These are phyloP conservation scores for Fragilaria crotonensis DNA, from an alignment of 108 stramenopile species.

Conservation along the genomic window DNA sequence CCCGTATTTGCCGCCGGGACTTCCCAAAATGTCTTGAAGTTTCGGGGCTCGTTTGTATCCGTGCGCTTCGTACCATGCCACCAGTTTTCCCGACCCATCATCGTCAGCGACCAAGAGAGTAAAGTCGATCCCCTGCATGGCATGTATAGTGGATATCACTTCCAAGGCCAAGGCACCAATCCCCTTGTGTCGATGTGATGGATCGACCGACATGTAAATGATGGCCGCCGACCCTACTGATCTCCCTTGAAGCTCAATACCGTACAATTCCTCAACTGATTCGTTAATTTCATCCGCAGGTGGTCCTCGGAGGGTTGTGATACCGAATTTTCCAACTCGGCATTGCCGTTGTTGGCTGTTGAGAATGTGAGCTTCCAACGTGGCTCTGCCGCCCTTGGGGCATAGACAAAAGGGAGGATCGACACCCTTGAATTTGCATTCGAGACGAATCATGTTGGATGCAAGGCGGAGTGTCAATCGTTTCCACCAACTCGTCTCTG, in stretches of 20 bases:
- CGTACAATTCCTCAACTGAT: conserved; percentile 58
- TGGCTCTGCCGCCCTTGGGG: conserved; percentile 52
- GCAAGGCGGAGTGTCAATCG: conserved; percentile 37
- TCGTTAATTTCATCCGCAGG: conserved; percentile 44
- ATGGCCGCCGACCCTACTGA: conserved; percentile 50
- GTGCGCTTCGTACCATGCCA: conserved; percentile 59
- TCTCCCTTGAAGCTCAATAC: conserved; percentile 17
- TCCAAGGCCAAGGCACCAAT: conserved; percentile 63
- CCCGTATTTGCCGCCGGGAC: conserved; percentile 46
- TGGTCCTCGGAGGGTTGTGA: conserved; percentile 62
- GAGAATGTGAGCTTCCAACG: conserved; percentile 52
- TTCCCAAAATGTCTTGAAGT: conserved; percentile 63
- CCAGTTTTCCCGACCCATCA: conserved; percentile 57
- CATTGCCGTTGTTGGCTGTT: not conserved
- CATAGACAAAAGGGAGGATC: conserved; percentile 45
- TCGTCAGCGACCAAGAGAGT: conserved; percentile 74
- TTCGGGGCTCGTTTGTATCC: conserved; percentile 55
- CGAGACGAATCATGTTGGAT: conserved; percentile 41
- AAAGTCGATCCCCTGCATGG: conserved; percentile 54
- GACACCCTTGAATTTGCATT: conserved; percentile 30
- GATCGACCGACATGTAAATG: conserved; percentile 81
- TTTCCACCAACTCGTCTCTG: conserved; percentile 27
- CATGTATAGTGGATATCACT: conserved; percentile 64
- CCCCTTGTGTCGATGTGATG: conserved; percentile 36
- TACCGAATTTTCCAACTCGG: conserved; percentile 48